A percentile compares a stretch with the other conserved stretches of the same genome.
These are phyloP conservation scores for Starmera dryadoides DNA, from an alignment of 805 yeast species.

Conservation along the genomic window DNA sequence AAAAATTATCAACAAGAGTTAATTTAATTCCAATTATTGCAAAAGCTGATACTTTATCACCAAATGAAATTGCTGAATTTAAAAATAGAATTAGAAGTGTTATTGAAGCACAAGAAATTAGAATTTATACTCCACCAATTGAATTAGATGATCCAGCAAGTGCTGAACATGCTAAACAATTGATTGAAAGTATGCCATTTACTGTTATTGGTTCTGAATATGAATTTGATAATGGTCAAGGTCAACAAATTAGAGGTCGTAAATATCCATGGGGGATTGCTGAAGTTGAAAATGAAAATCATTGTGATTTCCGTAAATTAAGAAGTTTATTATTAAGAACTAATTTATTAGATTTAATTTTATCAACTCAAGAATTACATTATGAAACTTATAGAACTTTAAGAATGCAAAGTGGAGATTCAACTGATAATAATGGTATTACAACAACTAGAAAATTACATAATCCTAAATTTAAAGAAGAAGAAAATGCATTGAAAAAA, in stretches of 20 bases:
- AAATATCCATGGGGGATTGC: slow-evolving; percentile 88
- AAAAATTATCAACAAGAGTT: slow-evolving; percentile 69
- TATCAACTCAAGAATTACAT: slow-evolving; percentile 75
- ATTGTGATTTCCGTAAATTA: slow-evolving; percentile 78
- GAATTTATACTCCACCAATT: slow-evolving; percentile 78
- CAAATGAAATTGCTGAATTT: slow-evolving; percentile 58
- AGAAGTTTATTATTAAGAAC: slow-evolving; percentile 75
- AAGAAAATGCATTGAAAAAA: slow-evolving; percentile 88
- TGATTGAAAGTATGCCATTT: slow-evolving; percentile 82
- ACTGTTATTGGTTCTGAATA: slow-evolving; percentile 76
- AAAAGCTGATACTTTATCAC: slow-evolving; percentile 79
- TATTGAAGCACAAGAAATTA: slow-evolving; percentile 77
- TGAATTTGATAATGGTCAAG: slow-evolving; percentile 55
- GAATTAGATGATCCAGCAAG: slow-evolving; percentile 69
- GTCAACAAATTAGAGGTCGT: slow-evolving; percentile 67
- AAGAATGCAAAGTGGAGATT: slow-evolving; percentile 49
- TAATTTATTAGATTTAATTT: slow-evolving; percentile 73
- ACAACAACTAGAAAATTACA: slow-evolving; percentile 45
- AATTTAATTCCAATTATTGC: slow-evolving; percentile 88
- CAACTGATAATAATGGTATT: slow-evolving; percentile 22
- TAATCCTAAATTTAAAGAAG: slow-evolving; percentile 94
- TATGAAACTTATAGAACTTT: slow-evolving; percentile 72
- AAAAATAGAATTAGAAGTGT: slow-evolving; percentile 74
- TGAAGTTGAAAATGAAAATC: slow-evolving; percentile 79
- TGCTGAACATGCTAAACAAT: slow-evolving; percentile 72